Evolutionary conservation across 2,329 filamentous ascomycete species (phyloP), one percentile per base, ranked within the genome.

Genomic region (Trichoderma guizhouense): DNA sequence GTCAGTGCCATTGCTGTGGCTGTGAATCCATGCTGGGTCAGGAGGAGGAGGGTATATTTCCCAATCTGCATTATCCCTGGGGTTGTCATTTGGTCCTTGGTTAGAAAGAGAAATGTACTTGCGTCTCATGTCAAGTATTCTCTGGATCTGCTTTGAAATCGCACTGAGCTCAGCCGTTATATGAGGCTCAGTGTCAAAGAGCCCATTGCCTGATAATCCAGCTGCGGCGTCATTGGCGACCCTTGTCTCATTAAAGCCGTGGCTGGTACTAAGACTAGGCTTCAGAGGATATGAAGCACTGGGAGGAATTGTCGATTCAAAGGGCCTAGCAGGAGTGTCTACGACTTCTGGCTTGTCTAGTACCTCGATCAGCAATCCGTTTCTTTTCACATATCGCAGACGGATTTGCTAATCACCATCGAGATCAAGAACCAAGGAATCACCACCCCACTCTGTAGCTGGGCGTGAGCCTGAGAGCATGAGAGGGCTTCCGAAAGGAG

Each of bases 91-190:
- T 14, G 67, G 57, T 11, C 92, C 88, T 79, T 99, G 96, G 24
- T 95, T 84, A 0, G 96, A 98, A 18, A 98, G 82, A 1, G 89
- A 85, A 67, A 98, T 93, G 81, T 98, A 99, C 77, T 94, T 97
- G 80, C 94, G 91, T 73, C 96, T 90, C 53, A 95, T 86, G 76
- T 98, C 93, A 60, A 98, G 83, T n/a, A 98, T 89, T 75, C 92
- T 92, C 79, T 97, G 93, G 71, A 99, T 94, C 76, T 96, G 97
- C 75, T 90, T 91, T 77, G 97, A 98, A 75, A 99, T 98, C 24
- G 90, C 88, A 76, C 89, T 90, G 74, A 99, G 84, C 82, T 99
- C 96, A 3, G 92, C 87, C 2, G 93, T 94, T 75, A 98, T 92
- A 67, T 92, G 91, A 51, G 92, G 89, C 76, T 97, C 93, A 60